Percentiles rank a stretch among this genome's conserved stretches.
Conservation (phyloP, 148 eudicot genomes). For the Tetragonia tetragonoides region DNA sequence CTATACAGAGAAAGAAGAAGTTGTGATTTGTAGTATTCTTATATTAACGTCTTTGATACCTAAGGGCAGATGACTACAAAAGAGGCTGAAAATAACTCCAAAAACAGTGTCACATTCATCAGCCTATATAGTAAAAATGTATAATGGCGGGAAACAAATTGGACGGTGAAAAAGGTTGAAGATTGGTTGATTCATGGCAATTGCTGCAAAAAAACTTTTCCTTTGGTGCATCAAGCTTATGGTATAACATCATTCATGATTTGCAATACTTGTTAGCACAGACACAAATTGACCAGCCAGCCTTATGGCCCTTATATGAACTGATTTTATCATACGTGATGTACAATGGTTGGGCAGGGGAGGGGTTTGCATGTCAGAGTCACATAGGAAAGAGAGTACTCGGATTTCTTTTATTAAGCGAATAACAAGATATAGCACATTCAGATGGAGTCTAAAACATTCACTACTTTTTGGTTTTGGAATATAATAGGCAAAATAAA, state of each 20-base stretch:
- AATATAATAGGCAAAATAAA: no score
- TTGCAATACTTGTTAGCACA: neutral
- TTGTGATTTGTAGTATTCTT: constrained; percentile 8
- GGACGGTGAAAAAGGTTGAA: neutral
- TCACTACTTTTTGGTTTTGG: no score
- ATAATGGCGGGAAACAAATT: neutral
- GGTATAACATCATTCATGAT: neutral
- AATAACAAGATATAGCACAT: no score
- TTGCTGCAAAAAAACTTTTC: neutral
- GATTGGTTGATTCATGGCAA: neutral
- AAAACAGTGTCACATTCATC: neutral
- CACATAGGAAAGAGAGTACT: no score
- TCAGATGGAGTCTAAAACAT: no score
- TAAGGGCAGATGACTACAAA: constrained; percentile 21
- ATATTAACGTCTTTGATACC: neutral
- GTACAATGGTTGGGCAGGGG: no score
- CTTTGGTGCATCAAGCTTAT: neutral
- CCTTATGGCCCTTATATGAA: neutral
- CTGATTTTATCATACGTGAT: no score
- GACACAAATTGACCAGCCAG: neutral
- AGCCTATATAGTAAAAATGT: constrained; percentile 1
- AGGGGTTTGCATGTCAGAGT: no score
- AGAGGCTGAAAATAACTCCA: constrained; percentile 25
- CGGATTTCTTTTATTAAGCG: no score
- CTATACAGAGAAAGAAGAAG: constrained; percentile 14